A percentile compares a stretch with the other conserved stretches of the same genome.
Evolutionary conservation across 176 grass and related monocot species (phyloP).

Genomic region (Oryza brachyantha): DNA sequence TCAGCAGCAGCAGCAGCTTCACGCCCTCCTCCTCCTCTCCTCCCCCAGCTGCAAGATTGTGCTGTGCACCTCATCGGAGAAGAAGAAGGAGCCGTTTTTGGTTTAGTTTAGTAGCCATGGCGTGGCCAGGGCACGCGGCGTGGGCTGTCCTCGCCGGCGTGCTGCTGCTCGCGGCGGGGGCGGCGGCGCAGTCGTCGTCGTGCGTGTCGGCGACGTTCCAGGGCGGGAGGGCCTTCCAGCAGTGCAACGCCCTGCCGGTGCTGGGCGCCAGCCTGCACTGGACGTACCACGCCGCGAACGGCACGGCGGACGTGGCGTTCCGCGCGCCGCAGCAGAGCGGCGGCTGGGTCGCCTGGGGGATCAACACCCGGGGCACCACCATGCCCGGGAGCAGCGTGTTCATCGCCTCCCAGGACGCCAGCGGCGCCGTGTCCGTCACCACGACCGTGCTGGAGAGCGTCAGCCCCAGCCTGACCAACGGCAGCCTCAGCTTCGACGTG

Average conservation of each 20-base stretch:
- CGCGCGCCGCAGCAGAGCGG: conserved; percentile 20
- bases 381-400: conserved; percentile 60
- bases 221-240: conserved; percentile 31
- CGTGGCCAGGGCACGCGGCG: conserved; percentile 25
- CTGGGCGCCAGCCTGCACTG: conserved; percentile 73
- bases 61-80: no score
- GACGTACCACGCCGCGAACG: conserved; percentile 70
- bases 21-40: background rate
- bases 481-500: conserved; percentile 32
- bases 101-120: no score
- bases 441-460: conserved; percentile 12
- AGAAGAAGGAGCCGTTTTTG: no score
- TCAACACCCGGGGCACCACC: conserved; percentile 25
- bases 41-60: no score
- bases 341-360: conserved; percentile 83
- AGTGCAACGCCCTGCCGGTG: conserved; percentile 46
- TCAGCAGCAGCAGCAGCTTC: background rate
- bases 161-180: conserved; percentile 17
- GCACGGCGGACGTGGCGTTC: conserved; percentile 70
- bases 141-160: conserved; percentile 25
- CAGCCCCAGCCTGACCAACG: background rate
- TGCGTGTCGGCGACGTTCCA: conserved; percentile 51
- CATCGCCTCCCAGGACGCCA: conserved; percentile 52
- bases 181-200: conserved; percentile 34
- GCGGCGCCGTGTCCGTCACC: conserved; percentile 33